A percentile compares a stretch with the other conserved stretches of the same genome.
Conservation (phyloP, 495 filamentous ascomycete species). For the Neurospora tetrasperma region DNA sequence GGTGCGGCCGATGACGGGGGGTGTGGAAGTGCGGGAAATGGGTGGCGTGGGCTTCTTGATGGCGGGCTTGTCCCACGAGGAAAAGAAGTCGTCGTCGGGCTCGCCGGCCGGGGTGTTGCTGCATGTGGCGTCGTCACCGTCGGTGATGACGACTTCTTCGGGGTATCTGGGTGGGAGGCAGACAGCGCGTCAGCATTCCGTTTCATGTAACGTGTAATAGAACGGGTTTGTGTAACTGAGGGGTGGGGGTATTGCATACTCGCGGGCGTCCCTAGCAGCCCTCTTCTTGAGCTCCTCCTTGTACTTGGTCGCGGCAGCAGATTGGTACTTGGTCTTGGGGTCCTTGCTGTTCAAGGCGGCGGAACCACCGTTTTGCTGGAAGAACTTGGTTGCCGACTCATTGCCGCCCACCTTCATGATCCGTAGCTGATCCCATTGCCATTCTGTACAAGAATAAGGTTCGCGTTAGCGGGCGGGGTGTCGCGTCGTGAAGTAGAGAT, state of each 20-base stretch:
- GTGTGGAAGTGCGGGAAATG: conserved; percentile 80
- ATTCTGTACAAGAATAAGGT: conserved; percentile 49
- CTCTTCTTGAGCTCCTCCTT: conserved; percentile 88
- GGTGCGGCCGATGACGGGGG: conserved; percentile 73
- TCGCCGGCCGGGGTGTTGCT: conserved; percentile 67
- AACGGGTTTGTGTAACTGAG: background rate
- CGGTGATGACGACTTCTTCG: conserved; percentile 74
- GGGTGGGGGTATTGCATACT: conserved; percentile 40
- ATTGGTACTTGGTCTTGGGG: conserved; percentile 91
- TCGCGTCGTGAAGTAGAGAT: background rate
- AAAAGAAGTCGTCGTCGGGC: conserved; percentile 89
- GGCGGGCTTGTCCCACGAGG: conserved; percentile 93
- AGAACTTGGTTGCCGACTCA: conserved; percentile 95
- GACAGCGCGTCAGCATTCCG: conserved; percentile 15
- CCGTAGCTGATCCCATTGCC: conserved; percentile 98
- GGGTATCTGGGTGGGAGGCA: conserved; percentile 51
- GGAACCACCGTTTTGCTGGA: conserved; percentile 88
- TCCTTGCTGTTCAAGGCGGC: conserved; percentile 94
- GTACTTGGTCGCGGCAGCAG: conserved; percentile 81
- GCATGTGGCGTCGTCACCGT: conserved; percentile 54
- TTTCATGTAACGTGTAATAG: background rate
- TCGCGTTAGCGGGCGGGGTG: conserved; percentile 7
- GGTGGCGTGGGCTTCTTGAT: conserved; percentile 96
- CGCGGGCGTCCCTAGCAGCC: conserved; percentile 66
- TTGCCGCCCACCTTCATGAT: conserved; percentile 99